These are phyloP conservation scores for Pythium folliculosum DNA, from an alignment of 352 stramenopile species.

Conservation along the genomic window DNA sequence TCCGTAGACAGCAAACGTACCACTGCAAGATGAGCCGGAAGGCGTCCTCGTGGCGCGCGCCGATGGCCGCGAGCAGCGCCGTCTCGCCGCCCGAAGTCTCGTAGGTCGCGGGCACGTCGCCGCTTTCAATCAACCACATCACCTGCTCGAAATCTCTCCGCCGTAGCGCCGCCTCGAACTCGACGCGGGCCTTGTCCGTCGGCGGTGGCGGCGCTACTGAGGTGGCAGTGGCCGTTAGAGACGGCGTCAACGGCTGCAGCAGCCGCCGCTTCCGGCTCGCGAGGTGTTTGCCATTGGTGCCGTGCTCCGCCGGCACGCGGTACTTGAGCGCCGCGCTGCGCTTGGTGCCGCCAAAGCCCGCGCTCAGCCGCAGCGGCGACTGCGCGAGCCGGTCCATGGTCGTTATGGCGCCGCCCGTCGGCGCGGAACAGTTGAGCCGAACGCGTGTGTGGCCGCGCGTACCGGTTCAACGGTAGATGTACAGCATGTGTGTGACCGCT, in stretches of 20 bases:
- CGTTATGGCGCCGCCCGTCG: not conserved
- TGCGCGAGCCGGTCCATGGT: slow-evolving; percentile 28
- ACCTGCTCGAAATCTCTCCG: slow-evolving; percentile 59
- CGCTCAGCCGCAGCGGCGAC: slow-evolving; percentile 19
- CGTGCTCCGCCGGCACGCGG: not conserved
- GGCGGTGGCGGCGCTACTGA: not conserved
- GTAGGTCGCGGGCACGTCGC: slow-evolving; percentile 43
- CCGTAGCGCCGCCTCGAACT: slow-evolving; percentile 56
- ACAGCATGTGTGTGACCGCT: not conserved
- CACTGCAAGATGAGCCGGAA: slow-evolving; percentile 47
- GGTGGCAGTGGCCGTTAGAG: not conserved
- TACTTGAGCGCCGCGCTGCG: slow-evolving; percentile 12
- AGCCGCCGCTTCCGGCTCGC: slow-evolving; percentile 14
- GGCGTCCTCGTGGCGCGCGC: slow-evolving; percentile 42
- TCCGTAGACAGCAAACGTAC: slow-evolving; percentile 27
- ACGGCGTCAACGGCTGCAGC: slow-evolving; percentile 1
- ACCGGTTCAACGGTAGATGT: not conserved
- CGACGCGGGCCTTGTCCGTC: slow-evolving; percentile 19
- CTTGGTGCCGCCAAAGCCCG: slow-evolving; percentile 7
- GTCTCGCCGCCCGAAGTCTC: slow-evolving; percentile 64
- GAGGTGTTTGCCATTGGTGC: not conserved
- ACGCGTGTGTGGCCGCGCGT: not conserved
- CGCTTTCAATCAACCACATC: slow-evolving; percentile 75
- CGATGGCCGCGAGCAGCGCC: slow-evolving; percentile 57
- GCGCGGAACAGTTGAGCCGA: not conserved